These are phyloP conservation scores for Hyaloscypha hepaticicola DNA, from an alignment of 495 filamentous ascomycete species.

Conservation along the genomic window DNA sequence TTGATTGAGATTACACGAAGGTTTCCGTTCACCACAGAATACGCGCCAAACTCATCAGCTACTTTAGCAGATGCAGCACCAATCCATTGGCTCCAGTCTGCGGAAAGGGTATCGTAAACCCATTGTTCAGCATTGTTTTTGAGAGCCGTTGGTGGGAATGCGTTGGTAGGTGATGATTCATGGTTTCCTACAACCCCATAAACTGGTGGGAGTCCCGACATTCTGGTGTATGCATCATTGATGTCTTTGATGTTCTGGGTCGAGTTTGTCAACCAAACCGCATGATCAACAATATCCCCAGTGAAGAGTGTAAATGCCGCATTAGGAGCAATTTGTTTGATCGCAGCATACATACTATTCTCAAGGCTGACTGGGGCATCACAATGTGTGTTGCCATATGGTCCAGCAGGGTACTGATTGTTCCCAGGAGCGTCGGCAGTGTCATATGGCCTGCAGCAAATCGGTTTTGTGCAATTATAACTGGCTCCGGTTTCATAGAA, in stretches of 20 bases:
- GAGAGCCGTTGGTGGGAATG: conserved; percentile 42
- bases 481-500: conserved; percentile 8
- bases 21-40: conserved; percentile 42
- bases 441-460: conserved; percentile 1
- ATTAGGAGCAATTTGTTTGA: conserved; percentile 40
- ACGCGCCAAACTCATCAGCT: conserved; percentile 46
- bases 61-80: conserved; percentile 35
- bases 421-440: conserved; percentile 1
- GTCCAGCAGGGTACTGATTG: neutral
- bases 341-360: conserved; percentile 51
- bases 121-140: conserved; percentile 40
- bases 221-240: conserved; percentile 43
- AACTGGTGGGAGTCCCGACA: conserved; percentile 38
- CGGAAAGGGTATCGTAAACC: conserved; percentile 49
- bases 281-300: conserved; percentile 47
- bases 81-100: conserved; percentile 45
- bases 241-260: conserved; percentile 41
- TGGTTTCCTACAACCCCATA: conserved; percentile 54
- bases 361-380: conserved; percentile 50
- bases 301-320: conserved; percentile 45
- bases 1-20: conserved; percentile 56
- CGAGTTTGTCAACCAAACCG: conserved; percentile 40
- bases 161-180: conserved; percentile 51
- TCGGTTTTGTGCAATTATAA: conserved; percentile 11
- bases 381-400: conserved; percentile 49